phyloP scores from a whole-genome alignment of 345 rosid species.

The Moricandia moricandioides region DNA sequence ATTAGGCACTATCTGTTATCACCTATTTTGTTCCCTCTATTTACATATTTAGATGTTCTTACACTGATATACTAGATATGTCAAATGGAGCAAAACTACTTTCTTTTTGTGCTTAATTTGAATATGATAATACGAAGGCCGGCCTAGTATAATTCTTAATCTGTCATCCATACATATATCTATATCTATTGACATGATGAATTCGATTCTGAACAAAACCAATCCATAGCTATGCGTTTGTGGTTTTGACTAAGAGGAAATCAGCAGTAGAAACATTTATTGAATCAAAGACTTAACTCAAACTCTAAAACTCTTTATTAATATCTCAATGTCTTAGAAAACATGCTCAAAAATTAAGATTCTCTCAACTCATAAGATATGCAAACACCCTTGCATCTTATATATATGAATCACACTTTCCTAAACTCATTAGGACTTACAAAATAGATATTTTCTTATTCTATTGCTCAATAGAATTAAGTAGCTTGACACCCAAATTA shows the following conservation, averaged over 20 bases:
- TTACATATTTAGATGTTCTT: constrained; percentile 1
- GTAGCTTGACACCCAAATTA: too few species aligned
- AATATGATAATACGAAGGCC: not conserved
- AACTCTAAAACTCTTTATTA: too few species aligned
- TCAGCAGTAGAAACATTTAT: not conserved
- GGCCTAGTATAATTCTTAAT: not conserved
- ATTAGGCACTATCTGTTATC: constrained; percentile 18
- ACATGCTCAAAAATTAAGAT: too few species aligned
- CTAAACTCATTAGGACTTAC: too few species aligned
- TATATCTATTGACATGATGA: not conserved
- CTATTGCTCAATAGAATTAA: too few species aligned
- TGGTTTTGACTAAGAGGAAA: not conserved
- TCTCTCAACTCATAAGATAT: too few species aligned
- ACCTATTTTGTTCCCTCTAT: constrained; percentile 12
- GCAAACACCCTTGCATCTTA: too few species aligned
- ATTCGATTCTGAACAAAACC: not conserved
- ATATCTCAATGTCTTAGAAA: too few species aligned
- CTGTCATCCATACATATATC: not conserved
- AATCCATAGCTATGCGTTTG: not conserved
- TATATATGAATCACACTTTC: too few species aligned
- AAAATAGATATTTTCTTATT: too few species aligned
- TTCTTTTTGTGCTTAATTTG: not conserved
- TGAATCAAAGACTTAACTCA: too few species aligned
- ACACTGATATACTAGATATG: constrained; percentile 4
- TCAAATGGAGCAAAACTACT: not conserved